Conservation (phyloP, 2,329 filamentous ascomycete genomes). For the Thelonectria olida region DNA sequence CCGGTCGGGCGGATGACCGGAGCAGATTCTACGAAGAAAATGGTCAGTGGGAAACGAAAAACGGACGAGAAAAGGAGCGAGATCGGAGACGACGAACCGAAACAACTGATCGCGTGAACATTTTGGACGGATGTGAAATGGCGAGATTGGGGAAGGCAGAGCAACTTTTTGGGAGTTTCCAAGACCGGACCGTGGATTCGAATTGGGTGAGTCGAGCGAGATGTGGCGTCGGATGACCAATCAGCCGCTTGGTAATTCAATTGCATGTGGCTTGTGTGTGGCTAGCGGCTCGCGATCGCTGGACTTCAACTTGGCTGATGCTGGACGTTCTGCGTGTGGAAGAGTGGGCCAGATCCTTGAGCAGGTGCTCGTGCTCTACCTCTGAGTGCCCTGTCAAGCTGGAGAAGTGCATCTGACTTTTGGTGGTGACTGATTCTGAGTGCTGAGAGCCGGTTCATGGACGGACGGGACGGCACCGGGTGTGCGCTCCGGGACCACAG, state of each 20-base stretch:
- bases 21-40: slow-evolving; percentile 43
- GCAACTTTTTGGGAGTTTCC: neutral
- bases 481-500: slow-evolving; percentile 13
- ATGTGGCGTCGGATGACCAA: slow-evolving; percentile 36
- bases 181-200: slow-evolving; percentile 18
- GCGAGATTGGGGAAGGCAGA: slow-evolving; percentile 13
- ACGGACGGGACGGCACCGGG: slow-evolving; percentile 13
- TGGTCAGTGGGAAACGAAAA: neutral
- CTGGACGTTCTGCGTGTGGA: neutral
- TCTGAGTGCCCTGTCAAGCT: too few relatives aligned
- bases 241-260: slow-evolving; percentile 28
- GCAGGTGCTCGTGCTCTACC: slow-evolving; percentile 7
- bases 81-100: slow-evolving; percentile 25
- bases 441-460: slow-evolving; percentile 11
- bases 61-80: neutral
- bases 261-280: slow-evolving; percentile 14
- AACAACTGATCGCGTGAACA: slow-evolving; percentile 41
- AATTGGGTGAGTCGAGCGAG: slow-evolving; percentile 29
- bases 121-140: slow-evolving; percentile 28
- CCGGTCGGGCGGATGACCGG: slow-evolving; percentile 50
- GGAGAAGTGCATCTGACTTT: slow-evolving; percentile 3
- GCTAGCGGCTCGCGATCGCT: too few relatives aligned
- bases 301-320: slow-evolving; percentile 21
- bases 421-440: neutral
- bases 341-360: neutral